Base-by-base conservation (phyloP, 345 rosid species). In the Salix viminalis region DNA sequence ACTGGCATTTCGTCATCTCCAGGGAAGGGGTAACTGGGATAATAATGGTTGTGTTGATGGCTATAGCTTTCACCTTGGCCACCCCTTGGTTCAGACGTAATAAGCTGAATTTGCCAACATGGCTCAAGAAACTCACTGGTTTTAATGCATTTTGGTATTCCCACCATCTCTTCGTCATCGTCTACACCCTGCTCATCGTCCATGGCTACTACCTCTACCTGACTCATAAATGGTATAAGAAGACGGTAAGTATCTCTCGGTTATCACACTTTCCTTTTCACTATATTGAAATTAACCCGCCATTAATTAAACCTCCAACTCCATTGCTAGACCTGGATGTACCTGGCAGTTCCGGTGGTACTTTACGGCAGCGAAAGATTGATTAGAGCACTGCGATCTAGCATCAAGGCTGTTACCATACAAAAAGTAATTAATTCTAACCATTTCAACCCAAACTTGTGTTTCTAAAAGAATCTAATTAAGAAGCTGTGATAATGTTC, bases 101-200 rank as follows among this genome's bases (percentile, higher is more conserved):
- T 69, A 86, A 70, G 77, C 84, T 86, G 39, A 87, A 85, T 23
- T 79, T 92, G 76, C 95, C 95, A 6, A 84, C 83, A 14, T 85
- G 88, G 44, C 80, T 92, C 67, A 86, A 85, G 87, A 90, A 88
- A 70, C 89, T 92, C 58, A 90, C 97, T 4, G 92, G 97, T 61
- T 92, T 89, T 83, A 92, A 92, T 77, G 95, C 96, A 75, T 92
- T 92, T 69, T 91, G 97, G 97, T 92, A 92, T 76, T 89, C 95
- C 23, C 96, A 92, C 77, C 97, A 92, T 46, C 80, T 92, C 65
- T 92, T 92, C 48, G 75, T 91, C 81, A 84, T 92, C 23, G 97
- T 92, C 83, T 92, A 91, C 77, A 28, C 83, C 26, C 84, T 91
- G 75, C 94, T 92, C 46, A 48, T 92, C 74, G 89, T 87, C 5